Conservation (phyloP, 1,284 basidiomycete species). For the Microstroma glucosiphilum region DNA sequence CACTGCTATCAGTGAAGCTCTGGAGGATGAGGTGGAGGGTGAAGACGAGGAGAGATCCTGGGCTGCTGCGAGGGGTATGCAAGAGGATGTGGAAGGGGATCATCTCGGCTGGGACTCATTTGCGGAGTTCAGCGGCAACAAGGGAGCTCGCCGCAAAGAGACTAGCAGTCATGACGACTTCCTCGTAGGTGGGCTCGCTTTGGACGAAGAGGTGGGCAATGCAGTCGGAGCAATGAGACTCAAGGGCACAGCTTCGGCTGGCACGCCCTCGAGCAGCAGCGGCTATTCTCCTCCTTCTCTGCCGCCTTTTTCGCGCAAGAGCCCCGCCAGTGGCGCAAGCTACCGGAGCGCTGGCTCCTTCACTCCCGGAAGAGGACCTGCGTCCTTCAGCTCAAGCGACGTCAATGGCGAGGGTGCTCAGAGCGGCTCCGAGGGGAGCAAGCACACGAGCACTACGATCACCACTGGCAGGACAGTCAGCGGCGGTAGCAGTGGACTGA, state of each 20-base stretch:
- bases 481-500: no score
- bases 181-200: conserved; percentile 13
- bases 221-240: neutral
- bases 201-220: conserved; percentile 13
- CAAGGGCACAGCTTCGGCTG: neutral
- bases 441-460: neutral
- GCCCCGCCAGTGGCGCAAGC: neutral
- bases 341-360: neutral
- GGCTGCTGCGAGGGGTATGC: neutral
- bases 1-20: neutral
- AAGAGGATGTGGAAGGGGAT: conserved; percentile 4
- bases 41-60: conserved; percentile 4
- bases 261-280: neutral
- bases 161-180: conserved; percentile 3
- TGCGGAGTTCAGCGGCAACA: neutral
- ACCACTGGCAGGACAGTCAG: neutral
- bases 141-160: neutral
- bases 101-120: conserved; percentile 2
- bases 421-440: neutral
- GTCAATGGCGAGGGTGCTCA: neutral
- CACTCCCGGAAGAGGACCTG: no score
- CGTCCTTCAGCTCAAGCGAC: neutral
- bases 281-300: neutral
- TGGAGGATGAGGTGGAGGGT: neutral
- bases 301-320: conserved; percentile 3